Base-by-base conservation (phyloP, 2,329 filamentous ascomycete species). In the Apiospora saccharicola region DNA sequence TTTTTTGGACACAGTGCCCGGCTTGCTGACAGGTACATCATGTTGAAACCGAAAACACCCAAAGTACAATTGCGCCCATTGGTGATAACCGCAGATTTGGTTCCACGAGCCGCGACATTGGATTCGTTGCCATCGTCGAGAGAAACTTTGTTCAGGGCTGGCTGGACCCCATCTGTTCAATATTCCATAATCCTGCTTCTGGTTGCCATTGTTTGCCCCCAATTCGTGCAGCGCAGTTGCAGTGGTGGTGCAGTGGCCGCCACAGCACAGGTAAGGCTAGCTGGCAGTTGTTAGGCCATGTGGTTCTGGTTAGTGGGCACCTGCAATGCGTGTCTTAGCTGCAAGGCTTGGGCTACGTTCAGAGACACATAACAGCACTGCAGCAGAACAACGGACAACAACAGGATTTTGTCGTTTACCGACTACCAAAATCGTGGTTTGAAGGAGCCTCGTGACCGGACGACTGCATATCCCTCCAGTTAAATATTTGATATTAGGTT, bases 271-370 rank as follows among this genome's bases (percentile, higher is more conserved):
- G 41, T 13, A 44, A 22, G 44, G 44, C 46, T 49, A 49, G 26
- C 24, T 57, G 51, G 51, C 51, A 30, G 51, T 57, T 49, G 46
- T 61, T 61, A 37, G 53, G 53, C 53, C 53, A 34, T 37, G 53
- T 37, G 53, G 53, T 61, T 34, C 22, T 34, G 4, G 30, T 22
- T 34, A 61, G 53, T 61, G 53, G 53, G 53, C 53, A 61, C 53
- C 53, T 61, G 53, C 22, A 61, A 22, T 37, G 51, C 19, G 51
- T 57, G 51, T 57, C 51, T 57, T 34, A 34, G 51, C 26, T 57
- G 51, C 53, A 61, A 61, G 53, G 26, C 51, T 57, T 30, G n/a
- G 26, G 51, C 51, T 24, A 53, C n/a, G 12, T 30, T 10, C 51
- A 53, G 24, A 30, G 26, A 34, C 26, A 34, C 26, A 8, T 3